These are phyloP conservation scores for Talaromyces funiculosus DNA, from an alignment of 2,329 filamentous ascomycete genomes.

Conservation along the genomic window DNA sequence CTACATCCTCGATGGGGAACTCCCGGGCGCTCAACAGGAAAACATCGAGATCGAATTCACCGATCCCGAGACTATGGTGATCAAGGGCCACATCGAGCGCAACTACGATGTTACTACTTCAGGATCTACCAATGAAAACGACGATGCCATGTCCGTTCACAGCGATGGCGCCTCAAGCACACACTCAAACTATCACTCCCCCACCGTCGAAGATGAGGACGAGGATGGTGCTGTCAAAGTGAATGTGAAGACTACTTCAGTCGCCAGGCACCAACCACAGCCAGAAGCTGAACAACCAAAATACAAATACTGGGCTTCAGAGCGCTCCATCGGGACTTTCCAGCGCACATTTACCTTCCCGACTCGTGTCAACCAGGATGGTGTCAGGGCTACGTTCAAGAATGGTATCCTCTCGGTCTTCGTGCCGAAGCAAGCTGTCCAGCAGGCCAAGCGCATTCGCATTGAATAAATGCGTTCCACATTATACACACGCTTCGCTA, in stretches of 20 bases:
- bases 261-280: slow-evolving; percentile 1
- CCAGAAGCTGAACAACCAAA: slow-evolving; percentile 11
- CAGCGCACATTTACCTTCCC: slow-evolving; percentile 54
- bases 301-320: slow-evolving; percentile 52
- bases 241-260: background rate
- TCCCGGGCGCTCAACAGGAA: slow-evolving; percentile 40
- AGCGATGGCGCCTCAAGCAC: slow-evolving; percentile 17
- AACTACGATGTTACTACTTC: slow-evolving; percentile 22
- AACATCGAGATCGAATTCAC: slow-evolving; percentile 44
- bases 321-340: slow-evolving; percentile 54
- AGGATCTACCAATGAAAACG: background rate
- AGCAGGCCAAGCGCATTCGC: slow-evolving; percentile 47
- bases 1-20: slow-evolving; percentile 43
- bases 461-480: slow-evolving; percentile 41
- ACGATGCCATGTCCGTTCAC: slow-evolving; percentile 11
- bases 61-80: slow-evolving; percentile 40
- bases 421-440: slow-evolving; percentile 51
- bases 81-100: slow-evolving; percentile 37
- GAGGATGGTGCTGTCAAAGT: slow-evolving; percentile 18
- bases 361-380: slow-evolving; percentile 51
- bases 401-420: slow-evolving; percentile 53
- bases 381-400: slow-evolving; percentile 54
- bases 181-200: slow-evolving; percentile 32
- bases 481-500: background rate
- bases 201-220: slow-evolving; percentile 52